Percentiles rank a stretch among this genome's conserved stretches.
Conservation (phyloP, 495 filamentous ascomycete genomes). For the Penicillium longicatenatum region DNA sequence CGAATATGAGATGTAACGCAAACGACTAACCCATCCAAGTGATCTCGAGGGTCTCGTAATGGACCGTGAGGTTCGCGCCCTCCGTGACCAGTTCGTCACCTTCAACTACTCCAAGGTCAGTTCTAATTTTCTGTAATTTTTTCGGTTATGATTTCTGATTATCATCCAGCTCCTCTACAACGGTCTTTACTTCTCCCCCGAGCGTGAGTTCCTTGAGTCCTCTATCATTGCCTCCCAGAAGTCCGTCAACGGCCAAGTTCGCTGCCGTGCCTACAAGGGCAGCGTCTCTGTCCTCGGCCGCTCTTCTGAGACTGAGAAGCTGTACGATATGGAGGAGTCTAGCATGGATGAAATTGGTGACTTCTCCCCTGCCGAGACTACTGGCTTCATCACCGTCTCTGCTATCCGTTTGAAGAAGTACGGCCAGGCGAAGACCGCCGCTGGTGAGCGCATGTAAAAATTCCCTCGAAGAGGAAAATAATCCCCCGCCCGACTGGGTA, state of each 20-base stretch:
- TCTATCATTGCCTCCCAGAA: slow-evolving; percentile 70
- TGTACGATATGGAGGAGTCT: slow-evolving; percentile 78
- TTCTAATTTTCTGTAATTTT: neutral
- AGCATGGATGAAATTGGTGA: slow-evolving; percentile 87
- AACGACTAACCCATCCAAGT: slow-evolving; percentile 18
- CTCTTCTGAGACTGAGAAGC: slow-evolving; percentile 74
- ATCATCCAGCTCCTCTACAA: slow-evolving; percentile 64
- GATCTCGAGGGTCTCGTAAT: slow-evolving; percentile 85
- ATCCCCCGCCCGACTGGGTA: neutral
- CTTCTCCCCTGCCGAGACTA: slow-evolving; percentile 73
- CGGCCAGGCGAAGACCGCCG: slow-evolving; percentile 66
- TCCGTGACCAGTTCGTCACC: slow-evolving; percentile 80
- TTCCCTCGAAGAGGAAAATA: neutral
- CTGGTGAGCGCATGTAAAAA: slow-evolving; percentile 50
- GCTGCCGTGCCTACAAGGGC: slow-evolving; percentile 77
- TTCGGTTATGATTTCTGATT: slow-evolving; percentile 1
- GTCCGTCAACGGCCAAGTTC: slow-evolving; percentile 70
- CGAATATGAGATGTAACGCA: neutral
- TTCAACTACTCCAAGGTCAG: slow-evolving; percentile 66
- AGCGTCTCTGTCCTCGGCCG: slow-evolving; percentile 72
- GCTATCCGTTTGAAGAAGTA: slow-evolving; percentile 92
- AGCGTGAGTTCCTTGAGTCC: slow-evolving; percentile 78
- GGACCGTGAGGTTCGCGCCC: slow-evolving; percentile 78
- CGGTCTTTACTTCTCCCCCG: slow-evolving; percentile 73
- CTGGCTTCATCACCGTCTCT: slow-evolving; percentile 80